Evolutionary conservation across 768 basidiomycete genomes (phyloP).

Genomic region (Leccinum longicurvipes): DNA sequence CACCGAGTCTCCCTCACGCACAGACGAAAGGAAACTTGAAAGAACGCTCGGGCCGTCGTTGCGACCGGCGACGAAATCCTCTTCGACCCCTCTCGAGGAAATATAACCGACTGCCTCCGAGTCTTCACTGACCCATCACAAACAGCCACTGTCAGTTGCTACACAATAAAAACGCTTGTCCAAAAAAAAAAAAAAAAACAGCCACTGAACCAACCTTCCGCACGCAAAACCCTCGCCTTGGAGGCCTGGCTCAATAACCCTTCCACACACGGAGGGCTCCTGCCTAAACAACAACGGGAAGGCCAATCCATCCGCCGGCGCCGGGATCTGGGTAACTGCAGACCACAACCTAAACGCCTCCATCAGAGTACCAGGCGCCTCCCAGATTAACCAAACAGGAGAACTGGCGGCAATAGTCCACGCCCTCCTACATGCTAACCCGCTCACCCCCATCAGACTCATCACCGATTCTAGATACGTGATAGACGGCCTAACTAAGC

Average conservation of each 20-base stretch:
- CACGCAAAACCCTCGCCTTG: not conserved
- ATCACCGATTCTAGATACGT: not conserved
- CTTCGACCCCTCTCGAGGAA: not conserved
- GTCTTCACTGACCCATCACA: not conserved
- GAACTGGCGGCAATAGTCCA: not conserved
- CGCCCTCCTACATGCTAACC: not conserved
- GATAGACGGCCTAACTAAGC: slow-evolving; percentile 1
- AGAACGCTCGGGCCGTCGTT: not conserved
- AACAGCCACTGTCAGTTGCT: too few species aligned
- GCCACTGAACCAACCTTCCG: not conserved
- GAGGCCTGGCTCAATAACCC: not conserved
- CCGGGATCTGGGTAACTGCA: not conserved
- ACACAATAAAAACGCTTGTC: too few species aligned
- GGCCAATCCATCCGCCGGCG: not conserved
- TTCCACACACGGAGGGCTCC: not conserved
- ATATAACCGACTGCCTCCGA: not conserved
- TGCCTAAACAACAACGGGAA: not conserved
- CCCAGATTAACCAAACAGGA: not conserved
- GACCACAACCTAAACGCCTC: not conserved
- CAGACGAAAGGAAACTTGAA: not conserved
- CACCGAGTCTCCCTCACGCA: not conserved
- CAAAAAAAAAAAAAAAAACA: too few species aligned
- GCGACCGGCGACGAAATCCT: not conserved
- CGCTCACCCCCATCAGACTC: not conserved
- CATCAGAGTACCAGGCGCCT: not conserved